phyloP scores from a whole-genome alignment of 2,329 filamentous ascomycete species.

The Hymenoscyphus linearis region DNA sequence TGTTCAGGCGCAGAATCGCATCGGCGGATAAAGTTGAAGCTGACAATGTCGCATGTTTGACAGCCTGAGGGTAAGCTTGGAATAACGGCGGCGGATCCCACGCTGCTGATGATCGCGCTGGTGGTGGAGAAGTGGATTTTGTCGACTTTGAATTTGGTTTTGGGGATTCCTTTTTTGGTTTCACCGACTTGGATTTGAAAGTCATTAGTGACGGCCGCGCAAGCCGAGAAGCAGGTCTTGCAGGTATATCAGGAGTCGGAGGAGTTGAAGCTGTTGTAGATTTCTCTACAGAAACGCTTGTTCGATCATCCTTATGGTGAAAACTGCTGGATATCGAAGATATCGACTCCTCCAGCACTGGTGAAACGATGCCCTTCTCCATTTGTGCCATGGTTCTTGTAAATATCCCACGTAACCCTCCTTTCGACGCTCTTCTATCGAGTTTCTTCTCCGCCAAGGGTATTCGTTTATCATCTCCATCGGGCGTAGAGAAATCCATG shows the following conservation, averaged over 20 bases:
- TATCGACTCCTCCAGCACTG: slow-evolving; percentile 17
- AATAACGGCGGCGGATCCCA: slow-evolving; percentile 75
- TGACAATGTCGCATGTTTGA: slow-evolving; percentile 67
- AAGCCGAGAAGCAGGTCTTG: slow-evolving; percentile 12
- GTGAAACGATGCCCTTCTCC: slow-evolving; percentile 18
- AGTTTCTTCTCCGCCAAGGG: slow-evolving; percentile 22
- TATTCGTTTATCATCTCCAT: slow-evolving; percentile 14
- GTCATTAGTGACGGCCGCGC: slow-evolving; percentile 23
- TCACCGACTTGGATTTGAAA: slow-evolving; percentile 21
- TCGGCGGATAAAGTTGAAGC: slow-evolving; percentile 66
- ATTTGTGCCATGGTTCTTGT: slow-evolving; percentile 19
- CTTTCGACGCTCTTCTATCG: slow-evolving; percentile 25
- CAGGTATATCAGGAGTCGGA: slow-evolving; percentile 10
- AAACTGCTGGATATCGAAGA: neutral
- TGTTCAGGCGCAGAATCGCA: slow-evolving; percentile 54
- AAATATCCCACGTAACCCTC: slow-evolving; percentile 30
- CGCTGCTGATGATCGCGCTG: slow-evolving; percentile 22
- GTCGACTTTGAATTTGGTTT: slow-evolving; percentile 21
- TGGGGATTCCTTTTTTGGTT: slow-evolving; percentile 9
- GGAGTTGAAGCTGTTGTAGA: slow-evolving; percentile 6
- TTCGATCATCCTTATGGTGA: neutral
- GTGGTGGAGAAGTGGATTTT: slow-evolving; percentile 17
- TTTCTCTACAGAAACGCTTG: neutral
- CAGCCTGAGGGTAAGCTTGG: slow-evolving; percentile 79
- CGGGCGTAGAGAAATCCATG: slow-evolving; percentile 14